Conservation (phyloP, 208 protist species). For the Angomonas desouzai region DNA sequence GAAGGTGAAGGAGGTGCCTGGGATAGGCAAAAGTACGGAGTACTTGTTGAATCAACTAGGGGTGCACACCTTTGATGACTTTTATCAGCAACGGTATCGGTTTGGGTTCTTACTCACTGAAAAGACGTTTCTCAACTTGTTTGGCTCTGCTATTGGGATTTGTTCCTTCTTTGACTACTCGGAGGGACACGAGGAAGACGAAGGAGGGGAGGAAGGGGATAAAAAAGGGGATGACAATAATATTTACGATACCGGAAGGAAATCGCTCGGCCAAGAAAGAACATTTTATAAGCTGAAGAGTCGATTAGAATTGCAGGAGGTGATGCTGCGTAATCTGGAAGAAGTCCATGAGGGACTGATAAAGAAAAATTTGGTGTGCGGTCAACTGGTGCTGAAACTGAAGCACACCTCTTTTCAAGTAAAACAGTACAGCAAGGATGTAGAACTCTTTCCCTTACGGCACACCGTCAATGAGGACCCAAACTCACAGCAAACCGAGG, state of each 20-base stretch:
- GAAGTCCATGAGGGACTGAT: conserved; percentile 25
- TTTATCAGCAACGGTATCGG: conserved; percentile 49
- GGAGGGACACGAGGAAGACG: conserved; percentile 9
- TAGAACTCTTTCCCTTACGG: conserved; percentile 13
- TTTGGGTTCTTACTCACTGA: conserved; percentile 49
- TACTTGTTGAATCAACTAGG: conserved; percentile 39
- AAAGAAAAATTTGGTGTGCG: conserved; percentile 32
- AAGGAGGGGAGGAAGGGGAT: conserved; percentile 12
- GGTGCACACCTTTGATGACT: conserved; percentile 44
- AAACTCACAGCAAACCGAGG: not conserved
- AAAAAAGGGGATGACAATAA: no score
- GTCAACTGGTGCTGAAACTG: conserved; percentile 72
- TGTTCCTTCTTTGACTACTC: conserved; percentile 37
- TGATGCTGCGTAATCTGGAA: conserved; percentile 40
- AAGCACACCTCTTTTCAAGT: conserved; percentile 66
- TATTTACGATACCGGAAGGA: conserved; percentile 22
- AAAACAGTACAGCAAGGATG: conserved; percentile 55
- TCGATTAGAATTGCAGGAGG: conserved; percentile 33
- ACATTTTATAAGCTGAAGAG: conserved; percentile 52
- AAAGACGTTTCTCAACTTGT: conserved; percentile 66
- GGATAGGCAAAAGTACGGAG: conserved; percentile 59
- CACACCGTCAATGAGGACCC: not conserved
- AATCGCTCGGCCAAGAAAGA: conserved; percentile 71
- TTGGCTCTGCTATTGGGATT: conserved; percentile 44
- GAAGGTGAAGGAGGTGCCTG: conserved; percentile 48